Base-by-base conservation (phyloP, 2,329 filamentous ascomycete species). In the Neonectria hederae region DNA sequence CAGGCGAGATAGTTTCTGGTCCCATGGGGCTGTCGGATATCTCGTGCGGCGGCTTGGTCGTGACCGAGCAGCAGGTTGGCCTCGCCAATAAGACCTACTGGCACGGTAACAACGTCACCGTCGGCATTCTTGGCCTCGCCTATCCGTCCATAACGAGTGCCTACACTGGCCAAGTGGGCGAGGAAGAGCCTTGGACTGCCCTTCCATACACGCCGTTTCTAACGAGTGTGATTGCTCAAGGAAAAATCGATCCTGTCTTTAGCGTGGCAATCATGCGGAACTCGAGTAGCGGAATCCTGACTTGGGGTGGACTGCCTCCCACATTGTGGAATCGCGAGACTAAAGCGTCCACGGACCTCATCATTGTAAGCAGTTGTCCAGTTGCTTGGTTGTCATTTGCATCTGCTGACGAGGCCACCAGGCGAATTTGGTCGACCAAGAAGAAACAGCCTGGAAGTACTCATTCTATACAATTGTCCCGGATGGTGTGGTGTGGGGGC, bases 391-490 rank as follows among this genome's bases (percentile, higher is more conserved):
- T 10, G 19, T 26, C 17, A n/a, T n/a, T 46, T 8, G 19, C 5
- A 24, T 26, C 43, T 13, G 28, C 51, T 68, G 11, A 67, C 43
- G 38, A 51, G 30, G 21, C 11, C 24, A 42, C 4, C 21, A 86
- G 84, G 81, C 82, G 45, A 82, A 83, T 53, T 75, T 86, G 35
- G 77, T 76, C 17, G 72, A 73, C 5, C 71, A 77, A 21, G 70
- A 76, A 2, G 76, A 76, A 59, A 81, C 82, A 5, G 75, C 81
- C 1, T 83, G 76, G 74, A 74, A 80, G 62, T 82, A 83, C 63
- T 85, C 84, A 2, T 86, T 84, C 72, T 87, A 87, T 69, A 86
- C 84, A 19, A 80, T 86, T 60, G 76, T 86, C 52, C 82, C 82
- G 0, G 83, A 84, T 59, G 84, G 83, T 3, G 76, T 85, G 63